Percentiles rank a stretch among this genome's conserved stretches.
phyloP scores from a whole-genome alignment of 2,329 filamentous ascomycete species.

The Exophiala alcalophila region DNA sequence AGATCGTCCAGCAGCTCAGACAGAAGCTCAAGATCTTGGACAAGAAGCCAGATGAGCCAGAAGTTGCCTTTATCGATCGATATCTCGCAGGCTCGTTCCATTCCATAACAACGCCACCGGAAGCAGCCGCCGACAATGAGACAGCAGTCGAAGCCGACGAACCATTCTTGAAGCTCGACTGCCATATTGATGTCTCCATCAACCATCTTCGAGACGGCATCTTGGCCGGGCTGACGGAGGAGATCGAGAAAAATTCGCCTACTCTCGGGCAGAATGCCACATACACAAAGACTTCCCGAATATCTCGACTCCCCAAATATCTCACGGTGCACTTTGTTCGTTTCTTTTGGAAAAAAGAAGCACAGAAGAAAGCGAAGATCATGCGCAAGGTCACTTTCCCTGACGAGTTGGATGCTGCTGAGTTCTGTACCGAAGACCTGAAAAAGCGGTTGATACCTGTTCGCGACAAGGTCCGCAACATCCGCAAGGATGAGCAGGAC shows the following conservation, averaged over 20 bases:
- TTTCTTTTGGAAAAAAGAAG: constrained; percentile 96
- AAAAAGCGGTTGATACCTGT: constrained; percentile 80
- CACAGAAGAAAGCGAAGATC: constrained; percentile 98
- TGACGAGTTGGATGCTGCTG: constrained; percentile 84
- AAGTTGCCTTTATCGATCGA: constrained; percentile 77
- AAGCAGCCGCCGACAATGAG: constrained; percentile 72
- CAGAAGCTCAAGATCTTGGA: constrained; percentile 66
- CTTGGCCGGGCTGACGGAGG: constrained; percentile 73
- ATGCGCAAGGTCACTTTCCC: constrained; percentile 98
- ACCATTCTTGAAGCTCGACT: constrained; percentile 86
- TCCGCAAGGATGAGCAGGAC: constrained; percentile 92
- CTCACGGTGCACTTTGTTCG: constrained; percentile 95
- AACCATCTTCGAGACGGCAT: constrained; percentile 93
- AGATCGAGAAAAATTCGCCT: constrained; percentile 85
- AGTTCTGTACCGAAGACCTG: constrained; percentile 92
- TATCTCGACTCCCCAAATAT: constrained; percentile 88
- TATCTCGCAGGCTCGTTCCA: constrained; percentile 84
- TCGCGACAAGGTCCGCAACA: constrained; percentile 92
- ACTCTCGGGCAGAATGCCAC: constrained; percentile 71
- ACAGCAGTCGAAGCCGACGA: constrained; percentile 66
- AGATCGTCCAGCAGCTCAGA: constrained; percentile 80
- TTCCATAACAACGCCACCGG: constrained; percentile 71
- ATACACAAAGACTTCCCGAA: constrained; percentile 89
- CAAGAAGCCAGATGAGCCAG: constrained; percentile 39
- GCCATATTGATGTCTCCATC: constrained; percentile 82